phyloP scores from a whole-genome alignment of 164 flowering plant genomes.

The Berberis vulgaris region DNA sequence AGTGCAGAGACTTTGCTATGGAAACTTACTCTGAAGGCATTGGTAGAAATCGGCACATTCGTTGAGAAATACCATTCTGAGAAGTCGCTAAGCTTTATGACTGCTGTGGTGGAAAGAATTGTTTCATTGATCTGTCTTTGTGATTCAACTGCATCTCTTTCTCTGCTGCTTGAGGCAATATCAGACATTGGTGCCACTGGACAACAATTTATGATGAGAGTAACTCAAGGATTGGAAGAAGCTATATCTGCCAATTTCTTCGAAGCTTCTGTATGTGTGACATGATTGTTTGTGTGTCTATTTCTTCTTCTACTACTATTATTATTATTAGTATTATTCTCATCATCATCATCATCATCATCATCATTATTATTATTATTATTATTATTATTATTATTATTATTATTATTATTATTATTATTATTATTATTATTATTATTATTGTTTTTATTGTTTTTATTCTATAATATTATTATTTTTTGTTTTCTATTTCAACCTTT shows the following conservation, averaged over 20 bases:
- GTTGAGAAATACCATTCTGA: conserved; percentile 34
- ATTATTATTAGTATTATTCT: background rate
- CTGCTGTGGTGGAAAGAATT: conserved; percentile 50
- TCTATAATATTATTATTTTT: too few species aligned
- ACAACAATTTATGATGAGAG: conserved; percentile 34
- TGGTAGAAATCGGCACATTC: conserved; percentile 56
- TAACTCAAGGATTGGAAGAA: conserved; percentile 49
- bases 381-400: too few species aligned
- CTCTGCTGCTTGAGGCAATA: conserved; percentile 53
- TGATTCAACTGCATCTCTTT: conserved; percentile 37
- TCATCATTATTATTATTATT: too few species aligned
- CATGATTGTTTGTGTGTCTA: background rate
- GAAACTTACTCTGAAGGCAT: conserved; percentile 53
- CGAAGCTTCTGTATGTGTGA: conserved; percentile 48
- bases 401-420: too few species aligned
- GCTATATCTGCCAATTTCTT: conserved; percentile 40
- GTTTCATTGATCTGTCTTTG: conserved; percentile 29
- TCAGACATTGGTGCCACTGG: conserved; percentile 50
- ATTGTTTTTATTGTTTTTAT: too few species aligned
- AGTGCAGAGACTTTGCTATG: conserved; percentile 32
- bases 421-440: too few species aligned
- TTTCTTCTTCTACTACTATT: background rate
- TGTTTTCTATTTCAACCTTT: too few species aligned
- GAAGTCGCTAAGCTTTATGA: conserved; percentile 37
- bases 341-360: too few species aligned